phyloP scores from a whole-genome alignment of 805 yeast species.

The Maudiozyma turicensis region DNA sequence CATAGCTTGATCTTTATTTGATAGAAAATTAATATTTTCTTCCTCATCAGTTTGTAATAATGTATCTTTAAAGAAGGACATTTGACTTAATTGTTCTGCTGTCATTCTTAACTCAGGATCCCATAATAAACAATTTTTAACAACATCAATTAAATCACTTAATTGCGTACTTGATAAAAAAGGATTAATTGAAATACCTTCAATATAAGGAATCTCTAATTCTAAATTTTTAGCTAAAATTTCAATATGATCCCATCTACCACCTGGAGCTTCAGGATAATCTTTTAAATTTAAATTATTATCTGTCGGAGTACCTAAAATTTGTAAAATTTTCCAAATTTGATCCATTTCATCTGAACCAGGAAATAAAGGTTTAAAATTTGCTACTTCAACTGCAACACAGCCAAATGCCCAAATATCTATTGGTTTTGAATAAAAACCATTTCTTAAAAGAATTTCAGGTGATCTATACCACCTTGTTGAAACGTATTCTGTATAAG shows the following conservation, averaged over 20 bases:
- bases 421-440: constrained; percentile 54
- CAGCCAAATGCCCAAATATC: constrained; percentile 86
- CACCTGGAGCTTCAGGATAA: constrained; percentile 47
- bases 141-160: constrained; percentile 29
- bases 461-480: constrained; percentile 86
- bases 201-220: constrained; percentile 44
- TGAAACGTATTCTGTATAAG: constrained; percentile 68
- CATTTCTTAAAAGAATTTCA: constrained; percentile 59
- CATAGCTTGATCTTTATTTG: constrained; percentile 7
- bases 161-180: constrained; percentile 40
- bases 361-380: constrained; percentile 72
- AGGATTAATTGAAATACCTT: constrained; percentile 39
- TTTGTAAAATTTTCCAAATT: constrained; percentile 52
- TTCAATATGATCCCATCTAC: constrained; percentile 61
- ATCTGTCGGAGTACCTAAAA: constrained; percentile 61
- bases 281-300: constrained; percentile 7
- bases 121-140: constrained; percentile 54
- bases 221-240: constrained; percentile 45
- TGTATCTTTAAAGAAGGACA: constrained; percentile 48
- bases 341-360: constrained; percentile 77
- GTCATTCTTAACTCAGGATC: constrained; percentile 59
- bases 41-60: constrained; percentile 9
- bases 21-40: constrained; percentile 3
- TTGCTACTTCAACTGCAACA: constrained; percentile 65
- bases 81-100: constrained; percentile 37